Base-by-base conservation (phyloP, 2,329 filamentous ascomycete species). In the Thielaviopsis ethacetica region DNA sequence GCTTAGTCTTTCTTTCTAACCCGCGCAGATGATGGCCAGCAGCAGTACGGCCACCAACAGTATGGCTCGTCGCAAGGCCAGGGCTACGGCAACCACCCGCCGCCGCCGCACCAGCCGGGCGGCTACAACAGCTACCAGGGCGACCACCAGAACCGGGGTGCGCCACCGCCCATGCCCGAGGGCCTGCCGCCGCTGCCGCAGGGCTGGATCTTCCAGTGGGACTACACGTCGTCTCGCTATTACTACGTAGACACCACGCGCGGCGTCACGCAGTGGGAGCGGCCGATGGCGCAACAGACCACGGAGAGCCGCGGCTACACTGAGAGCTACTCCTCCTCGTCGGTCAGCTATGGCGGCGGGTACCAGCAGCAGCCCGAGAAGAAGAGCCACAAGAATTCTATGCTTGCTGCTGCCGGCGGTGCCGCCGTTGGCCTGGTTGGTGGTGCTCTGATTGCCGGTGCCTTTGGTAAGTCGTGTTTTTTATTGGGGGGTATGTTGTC, bases 181-280 rank as follows among this genome's bases (percentile, higher is more conserved):
- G 47, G 54, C 55, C 71, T 71, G 64, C 76, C 82, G 24, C 72
- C 78, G 62, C 71, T 84, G 63, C 75, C 83, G 24, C 66, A 73
- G 55, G 83, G 83, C 63, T 86, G 83, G 83, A 71, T 73, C 27
- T 73, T 81, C 24, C 78, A 84, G 68, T 86, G 77, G 70, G 83
- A 86, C 63, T 76, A 79, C 60, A 74, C 73, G 60, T 72, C 75
- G 61, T 78, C 83, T 66, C 78, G 80, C 59, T 85, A 80, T 72
- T 86, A 80, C 71, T 87, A 83, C 65, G 74, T 81, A 59, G 81
- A 86, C 67, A 71, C 80, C 59, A 73, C 77, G 53, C 80, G 80
- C 13, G 80, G 81, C 21, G 76, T 75, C 60, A 77, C 80, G 0
- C 82, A 85, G 68, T 86, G 83, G 83, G 80, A 84, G 62, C 75